These are phyloP conservation scores for Lagerstroemia fauriei DNA, from an alignment of 441 rosid genomes.

Conservation along the genomic window DNA sequence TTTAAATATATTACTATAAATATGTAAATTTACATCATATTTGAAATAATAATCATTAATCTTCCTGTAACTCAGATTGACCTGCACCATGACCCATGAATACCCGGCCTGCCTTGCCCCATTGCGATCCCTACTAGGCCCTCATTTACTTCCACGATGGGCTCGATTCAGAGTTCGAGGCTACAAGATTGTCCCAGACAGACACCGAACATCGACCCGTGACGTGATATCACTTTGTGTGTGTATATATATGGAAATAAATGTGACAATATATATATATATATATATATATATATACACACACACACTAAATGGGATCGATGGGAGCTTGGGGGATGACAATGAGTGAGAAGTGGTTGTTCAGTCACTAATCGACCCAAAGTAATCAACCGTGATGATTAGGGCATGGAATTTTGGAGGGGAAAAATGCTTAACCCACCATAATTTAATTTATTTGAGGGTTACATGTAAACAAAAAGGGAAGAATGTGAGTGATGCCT, in stretches of 20 bases:
- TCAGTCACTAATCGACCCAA: neutral
- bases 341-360: slow-evolving; percentile 17
- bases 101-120: too few relatives aligned
- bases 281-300: too few relatives aligned
- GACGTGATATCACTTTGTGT: neutral
- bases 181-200: too few relatives aligned
- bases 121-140: too few relatives aligned
- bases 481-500: neutral
- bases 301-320: neutral
- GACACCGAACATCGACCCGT: neutral
- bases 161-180: too few relatives aligned
- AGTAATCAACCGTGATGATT: neutral
- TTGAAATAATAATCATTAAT: too few relatives aligned
- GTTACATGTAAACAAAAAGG: neutral
- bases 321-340: neutral
- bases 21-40: too few relatives aligned
- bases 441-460: neutral
- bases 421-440: neutral
- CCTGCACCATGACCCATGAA: too few relatives aligned
- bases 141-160: too few relatives aligned
- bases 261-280: neutral
- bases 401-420: slow-evolving; percentile 3
- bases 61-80: too few relatives aligned
- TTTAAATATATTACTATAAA: too few relatives aligned
- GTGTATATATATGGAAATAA: neutral